Base-by-base conservation (phyloP, 495 filamentous ascomycete species). In the Trichocladium antarcticum region DNA sequence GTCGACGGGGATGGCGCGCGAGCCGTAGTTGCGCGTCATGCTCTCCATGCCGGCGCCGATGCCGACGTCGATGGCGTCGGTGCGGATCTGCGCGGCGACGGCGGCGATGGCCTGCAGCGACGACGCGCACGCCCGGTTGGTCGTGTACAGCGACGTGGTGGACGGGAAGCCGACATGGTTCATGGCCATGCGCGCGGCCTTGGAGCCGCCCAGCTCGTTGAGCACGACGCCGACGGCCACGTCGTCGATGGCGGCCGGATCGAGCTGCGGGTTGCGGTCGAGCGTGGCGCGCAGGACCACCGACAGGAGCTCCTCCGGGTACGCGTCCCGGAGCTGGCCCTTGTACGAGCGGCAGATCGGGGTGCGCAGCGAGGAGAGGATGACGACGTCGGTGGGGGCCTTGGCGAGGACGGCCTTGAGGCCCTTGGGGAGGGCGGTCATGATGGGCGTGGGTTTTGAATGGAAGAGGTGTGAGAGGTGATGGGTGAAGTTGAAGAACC, bases 11-110 rank as follows among this genome's bases (percentile, higher is more conserved):
- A 96, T 90, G 6, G 89, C 89, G 45, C 79, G 70, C 0, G 71
- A 77, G 7, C 82, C 87, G 66, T 95, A 95, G 64, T 94, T 94
- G 45, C 82, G 67, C 41, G 85, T 93, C 89, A 95, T 95, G 62
- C 80, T 85, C 73, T 95, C 89, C 83, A 90, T 93, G 15, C 89
- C 89, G 17, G 83, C 89, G 31, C 81, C 89, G 44, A 96, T 78
- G 51, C 88, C 89, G n/a, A 85, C 69, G 56, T 81, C 75, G 47
- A 92, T 81, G 50, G 78, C 77, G 1, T 79, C 86, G 0, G 78
- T 71, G 31, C 76, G 74, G 54, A 95, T 92, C 38, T 81, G 73
- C 20, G 83, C 77, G 2, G 83, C 80, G 0, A 92, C 70, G 27
- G 66, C 67, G 4, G 84, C 82, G 51, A 96, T 83, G 32, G 80